Evolutionary conservation across 2,329 filamentous ascomycete species (phyloP).

Genomic region (Aschersonia sp.): DNA sequence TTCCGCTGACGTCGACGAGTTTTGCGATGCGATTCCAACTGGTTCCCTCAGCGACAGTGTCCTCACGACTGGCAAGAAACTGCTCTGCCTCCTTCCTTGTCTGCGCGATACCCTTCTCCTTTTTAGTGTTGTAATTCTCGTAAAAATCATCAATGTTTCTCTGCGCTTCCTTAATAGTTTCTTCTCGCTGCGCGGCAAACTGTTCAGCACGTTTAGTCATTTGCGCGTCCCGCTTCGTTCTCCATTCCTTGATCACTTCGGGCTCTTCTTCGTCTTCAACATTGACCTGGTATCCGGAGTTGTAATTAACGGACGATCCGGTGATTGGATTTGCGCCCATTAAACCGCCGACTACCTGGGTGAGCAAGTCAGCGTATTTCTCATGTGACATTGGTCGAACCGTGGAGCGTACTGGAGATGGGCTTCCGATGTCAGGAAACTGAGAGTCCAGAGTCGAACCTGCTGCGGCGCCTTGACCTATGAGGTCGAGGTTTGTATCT

Average conservation of each 20-base stretch:
- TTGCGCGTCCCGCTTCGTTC: conserved; percentile 71
- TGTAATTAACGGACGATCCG: conserved; percentile 48
- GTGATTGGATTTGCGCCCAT: conserved; percentile 43
- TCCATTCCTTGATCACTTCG: conserved; percentile 82
- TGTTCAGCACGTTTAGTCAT: conserved; percentile 75
- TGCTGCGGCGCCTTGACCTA: conserved; percentile 48
- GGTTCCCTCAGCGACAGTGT: conserved; percentile 86
- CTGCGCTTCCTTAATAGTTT: conserved; percentile 79
- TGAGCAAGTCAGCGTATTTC: neutral
- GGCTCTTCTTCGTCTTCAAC: conserved; percentile 64
- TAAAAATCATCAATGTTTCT: conserved; percentile 98
- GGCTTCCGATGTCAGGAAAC: conserved; percentile 61
- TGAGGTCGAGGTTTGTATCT: conserved; percentile 53
- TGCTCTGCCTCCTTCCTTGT: conserved; percentile 86
- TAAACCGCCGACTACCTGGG: conserved; percentile 15
- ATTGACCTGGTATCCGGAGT: conserved; percentile 44
- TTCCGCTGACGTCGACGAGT: conserved; percentile 91
- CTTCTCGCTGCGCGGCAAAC: conserved; percentile 65
- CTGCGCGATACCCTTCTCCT: conserved; percentile 82
- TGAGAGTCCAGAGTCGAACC: conserved; percentile 62
- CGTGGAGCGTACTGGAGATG: conserved; percentile 16
- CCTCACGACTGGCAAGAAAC: conserved; percentile 77
- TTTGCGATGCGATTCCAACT: conserved; percentile 98
- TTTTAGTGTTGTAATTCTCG: conserved; percentile 97
- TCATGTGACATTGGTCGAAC: too few species aligned